Evolutionary conservation across 2,329 filamentous ascomycete species (phyloP).

Genomic region (Madurella mycetomatis): DNA sequence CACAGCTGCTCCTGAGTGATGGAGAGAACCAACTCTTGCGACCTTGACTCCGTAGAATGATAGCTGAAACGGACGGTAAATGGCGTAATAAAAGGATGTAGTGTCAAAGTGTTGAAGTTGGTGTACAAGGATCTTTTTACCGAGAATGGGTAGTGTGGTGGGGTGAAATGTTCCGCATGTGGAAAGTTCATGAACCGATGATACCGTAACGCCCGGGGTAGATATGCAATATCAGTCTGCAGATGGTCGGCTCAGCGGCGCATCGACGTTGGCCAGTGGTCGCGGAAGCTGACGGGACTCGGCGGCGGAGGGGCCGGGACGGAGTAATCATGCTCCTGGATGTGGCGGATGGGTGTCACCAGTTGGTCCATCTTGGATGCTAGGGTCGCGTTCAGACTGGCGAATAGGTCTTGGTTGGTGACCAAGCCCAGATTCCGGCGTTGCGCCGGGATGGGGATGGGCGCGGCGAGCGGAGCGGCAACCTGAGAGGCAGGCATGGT

Average conservation of each 20-base stretch:
- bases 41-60: background rate
- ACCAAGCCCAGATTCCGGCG: conserved; percentile 43
- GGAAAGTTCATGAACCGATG: conserved; percentile 1
- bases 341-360: conserved; percentile 47
- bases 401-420: conserved; percentile 49
- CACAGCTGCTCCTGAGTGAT: background rate
- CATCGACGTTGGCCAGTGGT: conserved; percentile 45
- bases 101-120: background rate
- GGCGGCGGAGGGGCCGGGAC: conserved; percentile 63
- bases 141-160: background rate
- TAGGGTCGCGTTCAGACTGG: conserved; percentile 50
- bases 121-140: background rate
- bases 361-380: conserved; percentile 39
- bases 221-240: background rate
- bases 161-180: background rate
- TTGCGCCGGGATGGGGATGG: conserved; percentile 45
- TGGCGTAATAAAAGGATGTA: background rate
- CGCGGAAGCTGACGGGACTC: conserved; percentile 59
- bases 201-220: conserved; percentile 9
- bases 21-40: background rate
- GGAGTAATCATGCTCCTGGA: conserved; percentile 56
- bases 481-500: conserved; percentile 42
- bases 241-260: conserved; percentile 16
- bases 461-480: conserved; percentile 43
- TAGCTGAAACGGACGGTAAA: background rate